Evolutionary conservation across 2,329 filamentous ascomycete genomes (phyloP), one percentile per base, ranked within the genome.

Genomic region (Fusarium sp.): DNA sequence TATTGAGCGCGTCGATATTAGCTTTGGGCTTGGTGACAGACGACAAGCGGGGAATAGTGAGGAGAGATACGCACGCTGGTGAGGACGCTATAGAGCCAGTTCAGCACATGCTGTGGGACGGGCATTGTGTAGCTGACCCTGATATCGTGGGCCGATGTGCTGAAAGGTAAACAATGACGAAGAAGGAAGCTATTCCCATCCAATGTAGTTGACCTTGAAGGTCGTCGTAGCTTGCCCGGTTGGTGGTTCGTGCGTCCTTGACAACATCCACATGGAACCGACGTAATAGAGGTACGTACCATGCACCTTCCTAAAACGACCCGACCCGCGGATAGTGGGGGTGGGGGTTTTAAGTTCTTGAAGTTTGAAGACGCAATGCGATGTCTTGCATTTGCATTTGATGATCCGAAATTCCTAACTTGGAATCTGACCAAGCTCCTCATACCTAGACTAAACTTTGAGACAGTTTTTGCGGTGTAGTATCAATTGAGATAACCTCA

Each of bases 11-110:
- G 67, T 70, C 45, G n/a, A 57, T 10, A 29, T 70, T 22, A 70
- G 67, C 30, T 34, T 47, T 48, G 57, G 29, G 38, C 59, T 56
- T 59, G 51, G 34, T 38, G 24, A 47, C 12, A 41, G 40, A 32
- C 46, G 49, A 54, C 25, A 49, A 63, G 64, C 59, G 65, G 56
- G 62, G 64, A 22, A 48, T 45, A 16, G 11, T 34, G 47, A 25
- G 52, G 38, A 18, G 66, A 27, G 63, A 20, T 27, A 74, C 84
- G 51, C 82, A 94, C 92, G 75, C 90, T 93, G 44, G 91, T 93
- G 62, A 98, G 83, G 59, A 97, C 91, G 82, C 93, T 96, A 82
- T 97, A 97, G 8, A 98, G 90, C 95, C 95, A 98, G 82, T 94
- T 94, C 77, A 98, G 86, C 66, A 97, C 91, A 82, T 94, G 92